Conservation (phyloP, 192 early-diverging fungal genomes). For the Ambispora gerdemannii region DNA sequence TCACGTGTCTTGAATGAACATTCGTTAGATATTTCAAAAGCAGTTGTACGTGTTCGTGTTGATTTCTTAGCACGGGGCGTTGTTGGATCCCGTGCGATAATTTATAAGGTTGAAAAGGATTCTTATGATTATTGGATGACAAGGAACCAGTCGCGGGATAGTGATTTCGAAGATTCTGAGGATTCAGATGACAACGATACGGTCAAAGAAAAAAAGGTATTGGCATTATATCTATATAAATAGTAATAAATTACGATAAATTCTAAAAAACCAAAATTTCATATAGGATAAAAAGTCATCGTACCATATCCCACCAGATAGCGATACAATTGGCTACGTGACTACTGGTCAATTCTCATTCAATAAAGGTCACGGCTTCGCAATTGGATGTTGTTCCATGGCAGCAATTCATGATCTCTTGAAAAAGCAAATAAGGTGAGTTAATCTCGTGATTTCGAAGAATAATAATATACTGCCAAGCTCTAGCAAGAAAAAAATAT, state of each 20-base stretch:
- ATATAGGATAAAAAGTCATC: slow-evolving; percentile 35
- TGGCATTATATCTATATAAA: too few species aligned
- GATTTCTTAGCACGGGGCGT: slow-evolving; percentile 50
- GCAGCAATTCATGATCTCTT: slow-evolving; percentile 46
- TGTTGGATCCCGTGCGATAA: slow-evolving; percentile 48
- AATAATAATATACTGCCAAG: too few species aligned
- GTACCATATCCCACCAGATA: slow-evolving; percentile 30
- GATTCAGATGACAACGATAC: slow-evolving; percentile 36
- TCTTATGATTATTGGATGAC: slow-evolving; percentile 47
- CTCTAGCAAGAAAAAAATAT: too few species aligned
- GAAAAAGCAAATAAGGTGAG: slow-evolving; percentile 36
- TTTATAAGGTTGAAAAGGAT: slow-evolving; percentile 50
- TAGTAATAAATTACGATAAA: neutral
- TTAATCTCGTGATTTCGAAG: too few species aligned
- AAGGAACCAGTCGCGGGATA: slow-evolving; percentile 32
- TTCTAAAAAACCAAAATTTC: neutral
- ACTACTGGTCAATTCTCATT: slow-evolving; percentile 70
- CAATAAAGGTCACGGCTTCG: slow-evolving; percentile 55
- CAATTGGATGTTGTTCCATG: slow-evolving; percentile 61
- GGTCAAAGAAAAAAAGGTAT: slow-evolving; percentile 25
- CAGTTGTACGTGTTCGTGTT: slow-evolving; percentile 53
- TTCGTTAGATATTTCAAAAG: slow-evolving; percentile 22
- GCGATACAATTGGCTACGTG: slow-evolving; percentile 62
- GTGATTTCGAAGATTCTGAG: slow-evolving; percentile 35
- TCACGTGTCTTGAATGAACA: neutral